A percentile compares a stretch with the other conserved stretches of the same genome.
phyloP scores from a whole-genome alignment of 2,329 filamentous ascomycete genomes.

The Onygenales sp. region DNA sequence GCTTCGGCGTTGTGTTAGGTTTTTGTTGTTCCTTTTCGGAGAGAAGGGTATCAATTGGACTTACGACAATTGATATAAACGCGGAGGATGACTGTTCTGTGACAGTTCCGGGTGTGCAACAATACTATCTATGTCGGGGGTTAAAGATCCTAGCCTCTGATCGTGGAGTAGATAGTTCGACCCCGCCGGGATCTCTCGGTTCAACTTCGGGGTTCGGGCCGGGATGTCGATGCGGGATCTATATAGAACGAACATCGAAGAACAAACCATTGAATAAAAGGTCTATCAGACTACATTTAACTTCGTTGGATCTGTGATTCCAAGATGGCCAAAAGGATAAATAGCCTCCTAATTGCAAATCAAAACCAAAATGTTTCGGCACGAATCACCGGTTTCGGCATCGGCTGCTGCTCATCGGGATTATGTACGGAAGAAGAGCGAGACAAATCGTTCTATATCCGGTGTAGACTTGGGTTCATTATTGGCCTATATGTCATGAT shows the following conservation, averaged over 20 bases:
- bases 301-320: too few relatives aligned
- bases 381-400: too few relatives aligned
- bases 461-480: too few relatives aligned
- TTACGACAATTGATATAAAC: neutral
- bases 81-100: neutral
- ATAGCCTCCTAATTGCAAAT: too few relatives aligned
- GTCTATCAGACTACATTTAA: neutral
- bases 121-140: neutral
- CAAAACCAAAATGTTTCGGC: too few relatives aligned
- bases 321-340: too few relatives aligned
- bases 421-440: too few relatives aligned
- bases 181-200: constrained; percentile 1
- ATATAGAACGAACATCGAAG: too few relatives aligned
- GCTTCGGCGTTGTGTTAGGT: neutral
- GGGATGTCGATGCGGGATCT: too few relatives aligned
- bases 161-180: neutral
- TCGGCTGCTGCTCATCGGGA: too few relatives aligned
- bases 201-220: neutral
- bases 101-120: neutral
- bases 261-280: neutral
- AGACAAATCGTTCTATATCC: too few relatives aligned
- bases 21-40: neutral
- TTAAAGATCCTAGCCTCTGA: neutral
- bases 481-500: too few relatives aligned
- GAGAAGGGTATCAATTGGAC: neutral